phyloP scores from a whole-genome alignment of 169 alveolate species.

The Theileria orientalis region DNA sequence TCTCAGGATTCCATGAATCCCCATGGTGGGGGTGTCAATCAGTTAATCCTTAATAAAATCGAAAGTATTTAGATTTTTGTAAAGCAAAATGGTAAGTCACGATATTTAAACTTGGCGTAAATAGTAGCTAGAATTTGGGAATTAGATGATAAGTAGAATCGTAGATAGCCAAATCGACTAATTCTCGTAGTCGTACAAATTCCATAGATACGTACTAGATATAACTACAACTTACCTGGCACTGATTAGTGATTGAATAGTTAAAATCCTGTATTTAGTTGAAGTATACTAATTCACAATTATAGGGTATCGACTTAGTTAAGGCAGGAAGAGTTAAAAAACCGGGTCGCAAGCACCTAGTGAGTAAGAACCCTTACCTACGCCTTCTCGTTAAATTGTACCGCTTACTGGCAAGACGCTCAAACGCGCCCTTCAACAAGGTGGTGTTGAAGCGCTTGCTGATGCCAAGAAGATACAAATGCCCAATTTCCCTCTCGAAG shows the following conservation, averaged over 20 bases:
- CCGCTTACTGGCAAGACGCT: slow-evolving; percentile 91
- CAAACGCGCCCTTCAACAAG: slow-evolving; percentile 89
- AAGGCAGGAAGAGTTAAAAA: slow-evolving; percentile 88
- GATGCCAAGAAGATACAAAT: slow-evolving; percentile 89
- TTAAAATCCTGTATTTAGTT: too few relatives aligned
- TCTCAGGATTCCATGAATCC: too few relatives aligned
- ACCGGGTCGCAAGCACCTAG: slow-evolving; percentile 86
- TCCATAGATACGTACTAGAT: too few relatives aligned
- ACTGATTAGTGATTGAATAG: too few relatives aligned
- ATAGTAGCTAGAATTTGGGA: slow-evolving; percentile 5
- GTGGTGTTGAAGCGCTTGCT: slow-evolving; percentile 89
- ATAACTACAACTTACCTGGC: too few relatives aligned
- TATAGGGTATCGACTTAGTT: slow-evolving; percentile 85
- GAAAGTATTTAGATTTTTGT: background rate
- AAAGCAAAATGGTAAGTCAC: background rate
- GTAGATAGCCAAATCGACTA: too few relatives aligned
- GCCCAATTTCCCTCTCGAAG: slow-evolving; percentile 92
- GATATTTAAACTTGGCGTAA: background rate
- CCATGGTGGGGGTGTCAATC: slow-evolving; percentile 18
- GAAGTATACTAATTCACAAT: slow-evolving; percentile 8
- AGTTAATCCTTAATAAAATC: background rate
- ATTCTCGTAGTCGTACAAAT: too few relatives aligned
- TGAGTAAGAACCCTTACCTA: slow-evolving; percentile 86
- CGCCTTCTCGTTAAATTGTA: slow-evolving; percentile 82
- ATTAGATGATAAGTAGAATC: background rate